phyloP scores from a whole-genome alignment of 352 stramenopile species.

The Discostella stelligera region DNA sequence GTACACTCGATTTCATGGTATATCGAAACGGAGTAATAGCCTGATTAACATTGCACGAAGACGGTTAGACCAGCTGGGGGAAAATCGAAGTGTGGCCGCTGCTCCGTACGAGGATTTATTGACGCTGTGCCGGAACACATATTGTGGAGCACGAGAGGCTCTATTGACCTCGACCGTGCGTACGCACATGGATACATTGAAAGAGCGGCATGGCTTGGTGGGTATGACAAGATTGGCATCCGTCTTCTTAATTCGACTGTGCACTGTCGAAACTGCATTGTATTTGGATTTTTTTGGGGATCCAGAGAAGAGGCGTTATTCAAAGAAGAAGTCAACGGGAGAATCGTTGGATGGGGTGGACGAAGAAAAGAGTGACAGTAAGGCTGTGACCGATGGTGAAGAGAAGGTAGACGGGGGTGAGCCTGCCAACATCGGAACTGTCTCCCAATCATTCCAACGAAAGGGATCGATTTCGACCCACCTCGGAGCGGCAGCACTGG shows the following conservation, averaged over 20 bases:
- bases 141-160: slow-evolving; percentile 61
- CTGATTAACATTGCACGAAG: slow-evolving; percentile 65
- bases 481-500: slow-evolving; percentile 24
- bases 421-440: not conserved
- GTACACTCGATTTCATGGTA: slow-evolving; percentile 81
- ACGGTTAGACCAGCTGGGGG: slow-evolving; percentile 46
- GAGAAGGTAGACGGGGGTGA: slow-evolving; percentile 17
- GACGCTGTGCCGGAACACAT: slow-evolving; percentile 70
- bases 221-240: slow-evolving; percentile 78
- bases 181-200: slow-evolving; percentile 78
- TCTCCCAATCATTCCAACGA: slow-evolving; percentile 21
- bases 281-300: slow-evolving; percentile 83
- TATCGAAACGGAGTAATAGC: slow-evolving; percentile 70
- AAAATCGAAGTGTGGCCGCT: slow-evolving; percentile 36
- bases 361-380: slow-evolving; percentile 33
- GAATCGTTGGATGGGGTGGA: slow-evolving; percentile 33
- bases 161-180: slow-evolving; percentile 68
- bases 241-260: slow-evolving; percentile 80
- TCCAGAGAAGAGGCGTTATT: slow-evolving; percentile 33
- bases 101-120: slow-evolving; percentile 74
- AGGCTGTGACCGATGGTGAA: slow-evolving; percentile 7
- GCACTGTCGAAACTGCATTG: slow-evolving; percentile 74
- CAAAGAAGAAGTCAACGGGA: slow-evolving; percentile 20
- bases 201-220: slow-evolving; percentile 72
- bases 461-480: slow-evolving; percentile 24